phyloP scores from a whole-genome alignment of 148 eudicot genomes.

The Gaultheria prostrata region DNA sequence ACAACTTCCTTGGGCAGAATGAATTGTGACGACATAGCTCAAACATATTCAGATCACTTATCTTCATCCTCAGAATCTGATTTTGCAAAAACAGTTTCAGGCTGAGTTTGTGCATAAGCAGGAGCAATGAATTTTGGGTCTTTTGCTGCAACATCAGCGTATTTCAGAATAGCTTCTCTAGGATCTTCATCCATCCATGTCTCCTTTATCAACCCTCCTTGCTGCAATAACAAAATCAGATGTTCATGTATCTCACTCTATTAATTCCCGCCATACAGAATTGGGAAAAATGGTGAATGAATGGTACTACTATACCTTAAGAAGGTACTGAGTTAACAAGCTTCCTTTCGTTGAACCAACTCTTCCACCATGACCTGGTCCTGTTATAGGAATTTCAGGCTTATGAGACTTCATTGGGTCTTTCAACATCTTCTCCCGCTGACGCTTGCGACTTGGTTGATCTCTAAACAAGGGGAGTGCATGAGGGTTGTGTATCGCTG shows the following conservation, averaged over 20 bases:
- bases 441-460: constrained; percentile 94
- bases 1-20: neutral
- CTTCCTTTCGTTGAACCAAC: constrained; percentile 91
- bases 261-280: neutral
- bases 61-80: constrained; percentile 87
- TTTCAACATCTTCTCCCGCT: constrained; percentile 82
- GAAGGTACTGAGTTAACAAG: constrained; percentile 91
- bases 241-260: neutral
- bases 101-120: constrained; percentile 88
- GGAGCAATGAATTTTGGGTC: constrained; percentile 95
- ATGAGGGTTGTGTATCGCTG: constrained; percentile 94
- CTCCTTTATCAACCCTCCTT: constrained; percentile 96
- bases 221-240: constrained; percentile 44
- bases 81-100: constrained; percentile 71
- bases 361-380: constrained; percentile 97
- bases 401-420: constrained; percentile 93
- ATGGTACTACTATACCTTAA: constrained; percentile 57
- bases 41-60: constrained; percentile 25
- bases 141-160: constrained; percentile 87
- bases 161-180: constrained; percentile 91
- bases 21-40: neutral
- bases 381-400: constrained; percentile 89
- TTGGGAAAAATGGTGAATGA: neutral
- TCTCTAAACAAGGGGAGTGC: constrained; percentile 95
- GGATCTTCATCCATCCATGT: constrained; percentile 99